These are phyloP conservation scores for Loxodes magnus DNA, from an alignment of 73 alveolate species.

Conservation along the genomic window DNA sequence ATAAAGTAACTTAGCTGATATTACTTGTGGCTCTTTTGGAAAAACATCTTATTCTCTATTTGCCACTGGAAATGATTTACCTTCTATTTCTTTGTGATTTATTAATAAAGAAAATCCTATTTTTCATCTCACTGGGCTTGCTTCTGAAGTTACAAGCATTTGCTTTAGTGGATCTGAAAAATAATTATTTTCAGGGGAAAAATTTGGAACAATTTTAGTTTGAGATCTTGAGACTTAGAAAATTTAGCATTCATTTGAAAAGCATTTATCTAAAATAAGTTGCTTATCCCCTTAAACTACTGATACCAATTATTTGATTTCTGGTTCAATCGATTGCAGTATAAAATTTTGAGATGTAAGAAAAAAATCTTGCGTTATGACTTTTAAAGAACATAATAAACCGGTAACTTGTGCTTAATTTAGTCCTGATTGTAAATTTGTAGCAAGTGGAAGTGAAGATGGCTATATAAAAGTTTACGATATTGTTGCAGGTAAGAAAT, in stretches of 20 bases:
- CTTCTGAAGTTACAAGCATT: constrained; percentile 30
- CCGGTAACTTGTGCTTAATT: constrained; percentile 23
- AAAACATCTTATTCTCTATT: constrained; percentile 16
- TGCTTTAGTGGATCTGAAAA: constrained; percentile 23
- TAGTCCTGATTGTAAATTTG: constrained; percentile 55
- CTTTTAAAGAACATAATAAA: constrained; percentile 40
- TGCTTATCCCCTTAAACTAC: constrained; percentile 26
- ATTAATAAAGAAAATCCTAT: constrained; percentile 17
- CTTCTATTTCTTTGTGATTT: constrained; percentile 26
- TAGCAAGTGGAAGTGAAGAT: constrained; percentile 52
- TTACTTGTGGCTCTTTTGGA: constrained; percentile 39
- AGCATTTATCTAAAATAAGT: constrained; percentile 34
- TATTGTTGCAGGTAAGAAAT: constrained; percentile 27
- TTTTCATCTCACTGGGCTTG: constrained; percentile 28
- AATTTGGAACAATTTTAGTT: constrained; percentile 46
- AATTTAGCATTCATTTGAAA: constrained; percentile 18
- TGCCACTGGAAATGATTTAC: constrained; percentile 42
- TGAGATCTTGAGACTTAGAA: constrained; percentile 43
- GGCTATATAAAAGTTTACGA: constrained; percentile 52
- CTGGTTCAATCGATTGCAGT: constrained; percentile 47
- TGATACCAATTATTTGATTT: constrained; percentile 17
- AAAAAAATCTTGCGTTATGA: constrained; percentile 19
- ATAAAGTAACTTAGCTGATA: too few species aligned
- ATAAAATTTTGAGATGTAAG: constrained; percentile 57
- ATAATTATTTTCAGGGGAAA: constrained; percentile 40